phyloP scores from a whole-genome alignment of 768 basidiomycete species.

The Amanita brunnescens region DNA sequence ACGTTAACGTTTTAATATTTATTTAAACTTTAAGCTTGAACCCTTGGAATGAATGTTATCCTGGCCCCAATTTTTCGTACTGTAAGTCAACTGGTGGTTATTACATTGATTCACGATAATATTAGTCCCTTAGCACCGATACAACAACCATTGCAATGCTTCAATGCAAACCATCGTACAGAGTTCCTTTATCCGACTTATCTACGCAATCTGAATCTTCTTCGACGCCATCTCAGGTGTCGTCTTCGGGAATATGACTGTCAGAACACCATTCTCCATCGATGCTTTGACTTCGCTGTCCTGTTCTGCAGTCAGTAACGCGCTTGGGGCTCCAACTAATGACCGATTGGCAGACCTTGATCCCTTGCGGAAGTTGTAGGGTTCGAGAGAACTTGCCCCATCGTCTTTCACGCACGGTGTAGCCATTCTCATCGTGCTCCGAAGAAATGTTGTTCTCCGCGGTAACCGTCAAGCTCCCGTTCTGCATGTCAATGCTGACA shows the following conservation, averaged over 20 bases:
- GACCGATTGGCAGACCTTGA: slow-evolving; percentile 31
- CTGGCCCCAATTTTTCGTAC: too few species aligned
- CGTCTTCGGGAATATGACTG: slow-evolving; percentile 43
- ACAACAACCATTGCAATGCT: too few species aligned
- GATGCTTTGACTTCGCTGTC: slow-evolving; percentile 31
- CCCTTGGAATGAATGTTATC: too few species aligned
- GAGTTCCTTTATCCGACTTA: background rate
- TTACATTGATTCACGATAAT: too few species aligned
- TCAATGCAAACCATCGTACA: too few species aligned
- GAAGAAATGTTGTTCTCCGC: slow-evolving; percentile 32
- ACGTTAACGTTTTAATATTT: too few species aligned
- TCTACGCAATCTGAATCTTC: slow-evolving; percentile 18
- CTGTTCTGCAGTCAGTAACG: slow-evolving; percentile 7
- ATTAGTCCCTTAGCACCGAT: too few species aligned
- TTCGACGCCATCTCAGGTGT: slow-evolving; percentile 25
- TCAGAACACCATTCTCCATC: slow-evolving; percentile 43
- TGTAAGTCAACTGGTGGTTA: too few species aligned
- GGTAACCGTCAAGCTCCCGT: slow-evolving; percentile 42
- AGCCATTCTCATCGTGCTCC: slow-evolving; percentile 29
- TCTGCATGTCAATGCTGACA: slow-evolving; percentile 43
- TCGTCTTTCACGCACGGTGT: slow-evolving; percentile 42
- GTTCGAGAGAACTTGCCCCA: slow-evolving; percentile 39
- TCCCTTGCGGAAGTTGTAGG: slow-evolving; percentile 43
- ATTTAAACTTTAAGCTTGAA: too few species aligned
- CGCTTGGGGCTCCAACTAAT: background rate